Conservation (phyloP, 768 basidiomycete species). For the Inosperma sp. region DNA sequence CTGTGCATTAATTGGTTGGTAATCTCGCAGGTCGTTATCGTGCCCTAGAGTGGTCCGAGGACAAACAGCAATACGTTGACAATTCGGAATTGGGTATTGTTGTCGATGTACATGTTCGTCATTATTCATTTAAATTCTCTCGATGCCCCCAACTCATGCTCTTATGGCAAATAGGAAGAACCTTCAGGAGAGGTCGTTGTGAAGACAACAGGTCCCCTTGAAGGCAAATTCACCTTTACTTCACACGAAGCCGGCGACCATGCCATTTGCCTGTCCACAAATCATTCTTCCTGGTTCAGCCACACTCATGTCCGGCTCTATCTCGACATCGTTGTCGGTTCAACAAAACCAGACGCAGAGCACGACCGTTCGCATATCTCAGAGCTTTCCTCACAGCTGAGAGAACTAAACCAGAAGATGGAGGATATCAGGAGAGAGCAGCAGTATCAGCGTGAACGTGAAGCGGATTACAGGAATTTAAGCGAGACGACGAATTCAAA, state of each 20-base stretch:
- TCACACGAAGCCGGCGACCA: constrained; percentile 97
- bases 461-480: constrained; percentile 82
- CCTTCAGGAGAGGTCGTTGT: constrained; percentile 77
- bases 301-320: constrained; percentile 89
- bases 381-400: constrained; percentile 74
- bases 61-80: constrained; percentile 56
- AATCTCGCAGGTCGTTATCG: constrained; percentile 74
- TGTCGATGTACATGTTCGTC: constrained; percentile 78
- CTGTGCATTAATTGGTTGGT: not conserved
- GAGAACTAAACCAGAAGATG: constrained; percentile 90
- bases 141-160: not conserved
- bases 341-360: constrained; percentile 79
- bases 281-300: constrained; percentile 86
- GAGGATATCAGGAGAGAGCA: constrained; percentile 93
- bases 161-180: constrained; percentile 61
- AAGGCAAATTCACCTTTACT: constrained; percentile 95
- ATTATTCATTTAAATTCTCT: not conserved
- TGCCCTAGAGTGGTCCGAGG: constrained; percentile 87
- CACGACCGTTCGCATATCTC: constrained; percentile 84
- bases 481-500: constrained; percentile 88
- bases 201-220: constrained; percentile 83
- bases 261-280: constrained; percentile 91
- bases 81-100: constrained; percentile 82
- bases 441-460: constrained; percentile 95
- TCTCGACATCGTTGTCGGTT: constrained; percentile 90